Base-by-base conservation (phyloP, 257 asterid genomes). In the Misopates orontium region DNA sequence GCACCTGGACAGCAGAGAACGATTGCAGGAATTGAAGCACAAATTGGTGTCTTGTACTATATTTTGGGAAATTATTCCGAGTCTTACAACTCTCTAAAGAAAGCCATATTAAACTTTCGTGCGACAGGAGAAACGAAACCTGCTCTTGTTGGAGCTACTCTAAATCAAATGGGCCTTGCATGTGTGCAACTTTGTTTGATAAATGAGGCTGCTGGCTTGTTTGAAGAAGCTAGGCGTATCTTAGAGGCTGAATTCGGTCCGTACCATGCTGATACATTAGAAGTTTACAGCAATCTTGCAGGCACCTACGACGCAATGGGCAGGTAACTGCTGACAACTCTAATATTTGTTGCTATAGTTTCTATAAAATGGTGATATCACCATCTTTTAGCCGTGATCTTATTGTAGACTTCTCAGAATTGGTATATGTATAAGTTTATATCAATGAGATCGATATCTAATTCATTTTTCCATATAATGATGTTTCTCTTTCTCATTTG, bases 271-370 rank as follows among this genome's bases (percentile, higher is more conserved):
- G 93, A 83, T 56, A 85, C 87, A 0, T 54, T 85, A 14, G 89
- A 87, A 22, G 89, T 85, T 58, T 85, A 83, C 63, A 80, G 93
- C 77, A 85, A 85, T 75, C 89, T 85, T 62, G 93, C 89, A 0
- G 89, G 93, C 14, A 83, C 85, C 8, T 85, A 85, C 73, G 93
- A 85, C 73, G 93, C 93, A 65, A 72, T 89, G 97, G 97, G 98
- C 71, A 89, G 98, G 98, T 92, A 87, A 41, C 24, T 45, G 1
- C 17, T 4, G 0, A 20, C 31, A 2, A 32, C 51, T 75, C 54
- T 28, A 3, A 10, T 31, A 57, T 36, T 28, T 28, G 36, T 28
- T 28, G 36, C 7, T 28, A 28, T 7, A 28, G 42, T 4, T 36
- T 36, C 1, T 8, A 36, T 36, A 9, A 36, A 36, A 36, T 36